Percentiles rank a stretch among this genome's conserved stretches.
These are phyloP conservation scores for Margaritispora aquatica DNA, from an alignment of 495 filamentous ascomycete species.

Conservation along the genomic window DNA sequence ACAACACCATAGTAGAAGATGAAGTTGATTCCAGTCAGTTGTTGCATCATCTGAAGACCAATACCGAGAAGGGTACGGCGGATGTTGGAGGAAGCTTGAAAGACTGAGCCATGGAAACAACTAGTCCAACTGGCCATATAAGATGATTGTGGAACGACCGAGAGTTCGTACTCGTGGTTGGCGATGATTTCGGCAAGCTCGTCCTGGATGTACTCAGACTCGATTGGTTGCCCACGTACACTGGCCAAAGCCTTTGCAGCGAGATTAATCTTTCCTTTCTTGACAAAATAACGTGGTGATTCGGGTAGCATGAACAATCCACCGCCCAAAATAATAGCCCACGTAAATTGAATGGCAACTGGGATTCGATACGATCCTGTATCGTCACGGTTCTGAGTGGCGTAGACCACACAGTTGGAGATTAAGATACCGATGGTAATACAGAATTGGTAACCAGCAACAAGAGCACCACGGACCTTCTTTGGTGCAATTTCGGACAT, in stretches of 20 bases:
- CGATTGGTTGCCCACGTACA: constrained; percentile 59
- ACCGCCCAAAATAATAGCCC: constrained; percentile 55
- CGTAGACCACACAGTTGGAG: constrained; percentile 66
- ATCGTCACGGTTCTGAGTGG: constrained; percentile 50
- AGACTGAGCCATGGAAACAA: constrained; percentile 48
- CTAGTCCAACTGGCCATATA: constrained; percentile 60
- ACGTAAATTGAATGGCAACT: constrained; percentile 59
- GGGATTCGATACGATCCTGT: constrained; percentile 66
- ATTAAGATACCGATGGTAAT: constrained; percentile 66
- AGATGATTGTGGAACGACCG: constrained; percentile 48
- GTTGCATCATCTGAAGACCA: constrained; percentile 63
- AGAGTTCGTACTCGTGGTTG: constrained; percentile 58
- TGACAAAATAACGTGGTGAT: constrained; percentile 77
- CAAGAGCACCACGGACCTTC: constrained; percentile 61
- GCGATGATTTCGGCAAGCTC: constrained; percentile 75
- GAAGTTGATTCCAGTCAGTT: constrained; percentile 77
- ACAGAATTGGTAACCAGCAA: constrained; percentile 65
- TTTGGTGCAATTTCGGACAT: constrained; percentile 61
- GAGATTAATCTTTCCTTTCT: constrained; percentile 56
- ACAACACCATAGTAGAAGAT: constrained; percentile 86
- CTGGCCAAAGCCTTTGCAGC: constrained; percentile 58
- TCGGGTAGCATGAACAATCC: constrained; percentile 77
- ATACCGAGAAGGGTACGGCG: constrained; percentile 45
- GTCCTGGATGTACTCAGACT: constrained; percentile 54
- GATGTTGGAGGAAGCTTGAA: constrained; percentile 51